phyloP scores from a whole-genome alignment of 2,329 filamentous ascomycete species.

The Clonostachys chloroleuca region DNA sequence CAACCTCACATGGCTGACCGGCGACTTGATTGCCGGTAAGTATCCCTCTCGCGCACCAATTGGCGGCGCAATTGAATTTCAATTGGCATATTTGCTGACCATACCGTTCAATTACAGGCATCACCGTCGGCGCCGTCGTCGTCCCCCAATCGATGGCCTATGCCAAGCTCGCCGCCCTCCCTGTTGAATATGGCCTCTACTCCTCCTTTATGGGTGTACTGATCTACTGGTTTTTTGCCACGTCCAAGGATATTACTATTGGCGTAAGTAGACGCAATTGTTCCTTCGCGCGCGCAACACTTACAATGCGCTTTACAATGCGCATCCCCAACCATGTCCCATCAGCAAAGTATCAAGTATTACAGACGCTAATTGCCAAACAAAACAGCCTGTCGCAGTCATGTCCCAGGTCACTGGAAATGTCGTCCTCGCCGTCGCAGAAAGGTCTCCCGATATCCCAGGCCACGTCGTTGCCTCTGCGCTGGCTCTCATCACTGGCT shows the following conservation, averaged over 20 bases:
- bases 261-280: constrained; percentile 49
- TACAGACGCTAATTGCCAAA: not conserved
- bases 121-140: constrained; percentile 47
- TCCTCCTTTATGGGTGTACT: constrained; percentile 95
- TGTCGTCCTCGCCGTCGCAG: constrained; percentile 32
- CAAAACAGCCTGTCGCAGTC: constrained; percentile 43
- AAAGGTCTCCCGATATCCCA: constrained; percentile 27
- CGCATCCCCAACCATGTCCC: no score
- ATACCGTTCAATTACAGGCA: constrained; percentile 12
- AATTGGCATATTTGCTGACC: not conserved
- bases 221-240: constrained; percentile 97
- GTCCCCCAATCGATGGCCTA: constrained; percentile 53
- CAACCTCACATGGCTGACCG: constrained; percentile 39
- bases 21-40: constrained; percentile 39
- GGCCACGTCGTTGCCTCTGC: constrained; percentile 40
- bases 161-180: constrained; percentile 40
- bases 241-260: constrained; percentile 87
- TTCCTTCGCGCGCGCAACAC: not conserved
- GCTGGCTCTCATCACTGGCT: constrained; percentile 41
- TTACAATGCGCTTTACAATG: not conserved
- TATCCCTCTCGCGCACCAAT: not conserved
- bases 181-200: constrained; percentile 43
- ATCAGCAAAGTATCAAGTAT: no score
- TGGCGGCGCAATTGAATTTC: not conserved
- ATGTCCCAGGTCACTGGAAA: constrained; percentile 49